Evolutionary conservation across 495 filamentous ascomycete species (phyloP).

Genomic region (Penicillium riverlandense): DNA sequence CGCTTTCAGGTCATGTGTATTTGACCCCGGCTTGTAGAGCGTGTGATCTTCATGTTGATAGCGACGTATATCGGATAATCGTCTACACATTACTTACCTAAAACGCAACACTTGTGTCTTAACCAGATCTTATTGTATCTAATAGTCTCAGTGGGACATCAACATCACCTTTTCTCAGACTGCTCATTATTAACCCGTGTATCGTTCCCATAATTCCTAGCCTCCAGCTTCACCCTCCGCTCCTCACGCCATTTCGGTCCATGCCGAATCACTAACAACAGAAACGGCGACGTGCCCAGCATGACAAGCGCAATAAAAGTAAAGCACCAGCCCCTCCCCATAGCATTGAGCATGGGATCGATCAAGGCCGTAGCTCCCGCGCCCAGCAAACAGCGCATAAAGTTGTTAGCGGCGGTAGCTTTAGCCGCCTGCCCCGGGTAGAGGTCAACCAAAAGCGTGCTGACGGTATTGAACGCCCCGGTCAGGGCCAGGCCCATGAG

Average conservation of each 20-base stretch:
- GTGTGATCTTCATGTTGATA: too few species aligned
- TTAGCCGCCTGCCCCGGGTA: conserved; percentile 54
- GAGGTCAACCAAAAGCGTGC: conserved; percentile 59
- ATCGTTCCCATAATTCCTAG: conserved; percentile 3
- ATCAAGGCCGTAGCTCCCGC: conserved; percentile 60
- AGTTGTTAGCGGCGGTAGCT: conserved; percentile 64
- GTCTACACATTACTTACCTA: too few species aligned
- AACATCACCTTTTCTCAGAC: too few species aligned
- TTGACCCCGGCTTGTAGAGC: too few species aligned
- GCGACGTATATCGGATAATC: too few species aligned
- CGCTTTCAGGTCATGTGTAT: too few species aligned
- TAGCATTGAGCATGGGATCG: conserved; percentile 54
- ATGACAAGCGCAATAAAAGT: conserved; percentile 56
- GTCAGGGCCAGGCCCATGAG: conserved; percentile 50
- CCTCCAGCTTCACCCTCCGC: conserved; percentile 19
- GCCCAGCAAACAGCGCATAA: conserved; percentile 60
- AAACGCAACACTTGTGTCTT: too few species aligned
- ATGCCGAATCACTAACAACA: conserved; percentile 37
- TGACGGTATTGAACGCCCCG: conserved; percentile 49
- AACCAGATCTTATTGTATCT: too few species aligned
- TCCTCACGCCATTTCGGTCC: conserved; percentile 45
- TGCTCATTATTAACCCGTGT: too few species aligned
- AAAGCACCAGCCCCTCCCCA: conserved; percentile 65
- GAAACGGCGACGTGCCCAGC: conserved; percentile 42
- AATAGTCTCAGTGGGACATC: too few species aligned